Evolutionary conservation across 768 basidiomycete genomes (phyloP).

Genomic region (Phaffia australis): DNA sequence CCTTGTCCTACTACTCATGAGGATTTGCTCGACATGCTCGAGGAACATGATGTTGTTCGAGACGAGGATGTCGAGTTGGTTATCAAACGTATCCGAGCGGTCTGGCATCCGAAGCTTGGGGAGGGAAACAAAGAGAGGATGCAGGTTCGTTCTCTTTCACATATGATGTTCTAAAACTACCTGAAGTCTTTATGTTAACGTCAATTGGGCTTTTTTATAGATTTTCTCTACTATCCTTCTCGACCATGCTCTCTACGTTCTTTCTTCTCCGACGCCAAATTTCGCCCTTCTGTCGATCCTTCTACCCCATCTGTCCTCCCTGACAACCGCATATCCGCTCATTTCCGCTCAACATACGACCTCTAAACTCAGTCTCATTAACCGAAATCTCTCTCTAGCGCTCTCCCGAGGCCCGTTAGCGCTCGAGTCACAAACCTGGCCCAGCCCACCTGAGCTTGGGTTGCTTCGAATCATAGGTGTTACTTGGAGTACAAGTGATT

Average conservation of each 20-base stretch:
- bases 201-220: slow-evolving; percentile 41
- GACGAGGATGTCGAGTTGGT: slow-evolving; percentile 67
- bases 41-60: slow-evolving; percentile 44
- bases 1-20: slow-evolving; percentile 76
- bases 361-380: slow-evolving; percentile 74
- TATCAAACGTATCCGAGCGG: slow-evolving; percentile 74
- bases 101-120: slow-evolving; percentile 86
- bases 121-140: slow-evolving; percentile 85
- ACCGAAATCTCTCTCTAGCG: slow-evolving; percentile 82
- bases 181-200: background rate
- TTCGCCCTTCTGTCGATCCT: slow-evolving; percentile 55
- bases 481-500: slow-evolving; percentile 88
- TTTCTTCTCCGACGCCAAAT: slow-evolving; percentile 53
- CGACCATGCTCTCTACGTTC: slow-evolving; percentile 72
- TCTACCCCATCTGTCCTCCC: slow-evolving; percentile 63
- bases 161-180: background rate
- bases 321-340: slow-evolving; percentile 70
- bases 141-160: slow-evolving; percentile 50
- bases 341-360: slow-evolving; percentile 67
- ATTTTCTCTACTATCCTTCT: slow-evolving; percentile 63
- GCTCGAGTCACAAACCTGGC: slow-evolving; percentile 69
- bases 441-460: slow-evolving; percentile 66
- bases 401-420: slow-evolving; percentile 57
- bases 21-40: slow-evolving; percentile 75
- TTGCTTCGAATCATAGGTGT: slow-evolving; percentile 68